Evolutionary conservation across 345 rosid genomes (phyloP), one percentile per base, ranked within the genome.

Genomic region (Kernera saxatilis): DNA sequence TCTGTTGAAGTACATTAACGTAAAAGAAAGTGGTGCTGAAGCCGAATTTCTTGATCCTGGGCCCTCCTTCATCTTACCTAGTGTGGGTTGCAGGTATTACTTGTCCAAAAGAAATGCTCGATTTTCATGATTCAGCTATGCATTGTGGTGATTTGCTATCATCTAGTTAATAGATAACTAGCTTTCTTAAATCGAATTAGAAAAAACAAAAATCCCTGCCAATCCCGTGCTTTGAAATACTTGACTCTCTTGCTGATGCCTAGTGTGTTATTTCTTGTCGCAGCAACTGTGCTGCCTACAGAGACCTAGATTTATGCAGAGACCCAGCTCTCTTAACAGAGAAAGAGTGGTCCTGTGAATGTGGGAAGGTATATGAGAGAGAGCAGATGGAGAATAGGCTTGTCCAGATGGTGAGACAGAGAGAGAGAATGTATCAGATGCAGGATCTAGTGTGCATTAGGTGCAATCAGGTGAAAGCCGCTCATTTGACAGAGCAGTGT

Each of bases 281-380:
- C 90, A 93, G 97, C 81, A 86, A 90, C 77, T 93, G 98, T 84
- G 87, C 90, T 58, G 92, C 90, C 64, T 90, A 93, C 83, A 79
- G 90, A 81, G 97, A 93, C 86, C 82, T 91, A 39, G 98, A 91
- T 78, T 49, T 93, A 78, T 84, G 89, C 79, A 88, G 91, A 6
- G 98, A 87, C 75, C 69, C 88, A 8, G 79, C 83, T 45, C 67
- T 93, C 58, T 72, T 79, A 67, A 77, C 86, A 45, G 86, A 86
- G 78, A 74, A 59, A 52, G 97, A 87, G 33, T 93, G 97, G 98
- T 79, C 77, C 22, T 91, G 97, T 50, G 80, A 88, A 67, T 91
- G 98, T 70, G 91, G 96, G 64, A 94, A 93, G 82, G 87, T 89
- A 33, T 91, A 91, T 44, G 84, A 86, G 44, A 82, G 77, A 22